phyloP scores from a whole-genome alignment of 2,329 filamentous ascomycete genomes.

The Alternaria longipes region DNA sequence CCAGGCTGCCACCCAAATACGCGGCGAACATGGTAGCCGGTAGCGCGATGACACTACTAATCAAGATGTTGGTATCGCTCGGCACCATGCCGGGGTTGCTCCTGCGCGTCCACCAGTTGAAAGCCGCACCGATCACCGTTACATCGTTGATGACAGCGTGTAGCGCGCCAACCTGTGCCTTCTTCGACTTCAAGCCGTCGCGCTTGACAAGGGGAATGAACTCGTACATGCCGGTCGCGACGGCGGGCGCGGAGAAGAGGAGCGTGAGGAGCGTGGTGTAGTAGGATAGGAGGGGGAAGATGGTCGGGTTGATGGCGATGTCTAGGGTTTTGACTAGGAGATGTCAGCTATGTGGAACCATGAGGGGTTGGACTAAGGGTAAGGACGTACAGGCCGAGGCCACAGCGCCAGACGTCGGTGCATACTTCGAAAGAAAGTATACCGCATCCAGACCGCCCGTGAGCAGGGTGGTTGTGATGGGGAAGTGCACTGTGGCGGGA shows the following conservation, averaged over 20 bases:
- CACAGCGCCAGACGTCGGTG: constrained; percentile 46
- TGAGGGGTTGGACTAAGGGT: background rate
- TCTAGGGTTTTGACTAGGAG: constrained; percentile 38
- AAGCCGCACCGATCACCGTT: constrained; percentile 50
- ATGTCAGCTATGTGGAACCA: no score
- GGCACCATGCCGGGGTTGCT: constrained; percentile 47
- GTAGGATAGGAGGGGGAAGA: constrained; percentile 55
- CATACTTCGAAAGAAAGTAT: constrained; percentile 44
- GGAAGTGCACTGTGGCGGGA: constrained; percentile 59
- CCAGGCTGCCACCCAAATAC: constrained; percentile 55
- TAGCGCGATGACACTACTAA: constrained; percentile 49
- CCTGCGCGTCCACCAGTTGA: constrained; percentile 57
- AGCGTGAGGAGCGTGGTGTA: constrained; percentile 56
- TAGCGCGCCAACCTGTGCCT: constrained; percentile 53
- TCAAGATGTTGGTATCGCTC: constrained; percentile 47
- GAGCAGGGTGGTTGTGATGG: constrained; percentile 56
- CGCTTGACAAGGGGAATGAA: constrained; percentile 54
- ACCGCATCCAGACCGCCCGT: constrained; percentile 55
- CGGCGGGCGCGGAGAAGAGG: constrained; percentile 43
- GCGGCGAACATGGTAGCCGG: constrained; percentile 52
- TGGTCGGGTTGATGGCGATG: constrained; percentile 35
- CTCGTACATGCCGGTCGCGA: constrained; percentile 47
- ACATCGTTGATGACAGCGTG: constrained; percentile 57
- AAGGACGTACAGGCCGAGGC: constrained; percentile 34
- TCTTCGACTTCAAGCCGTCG: constrained; percentile 54